A percentile compares a stretch with the other conserved stretches of the same genome.
These are phyloP conservation scores for Lentinus polychrous DNA, from an alignment of 1,284 basidiomycete species.

Conservation along the genomic window DNA sequence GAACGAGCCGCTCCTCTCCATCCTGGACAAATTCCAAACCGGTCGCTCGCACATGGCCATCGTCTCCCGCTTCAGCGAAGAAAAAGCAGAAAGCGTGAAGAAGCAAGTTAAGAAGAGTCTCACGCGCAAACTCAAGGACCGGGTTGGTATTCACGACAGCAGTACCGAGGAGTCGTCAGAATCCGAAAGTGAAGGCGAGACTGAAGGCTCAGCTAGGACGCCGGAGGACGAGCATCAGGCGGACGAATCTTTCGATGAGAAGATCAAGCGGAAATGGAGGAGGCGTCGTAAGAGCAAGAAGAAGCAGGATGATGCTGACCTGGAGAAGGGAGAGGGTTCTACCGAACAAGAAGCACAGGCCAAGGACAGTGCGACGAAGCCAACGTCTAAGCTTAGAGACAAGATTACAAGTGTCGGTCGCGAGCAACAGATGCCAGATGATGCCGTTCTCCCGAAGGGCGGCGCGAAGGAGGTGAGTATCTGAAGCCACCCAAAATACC, in stretches of 20 bases:
- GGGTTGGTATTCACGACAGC: conserved; percentile 59
- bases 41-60: conserved; percentile 92
- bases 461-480: conserved; percentile 52
- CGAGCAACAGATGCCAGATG: conserved; percentile 79
- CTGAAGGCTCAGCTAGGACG: conserved; percentile 17
- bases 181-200: conserved; percentile 23
- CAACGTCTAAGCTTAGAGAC: conserved; percentile 11
- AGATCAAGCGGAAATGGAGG: conserved; percentile 6
- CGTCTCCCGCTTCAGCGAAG: conserved; percentile 51
- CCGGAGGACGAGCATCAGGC: conserved; percentile 9
- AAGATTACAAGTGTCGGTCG: conserved; percentile 32
- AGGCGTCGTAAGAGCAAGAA: conserved; percentile 2
- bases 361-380: conserved; percentile 11
- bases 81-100: conserved; percentile 54
- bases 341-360: not conserved
- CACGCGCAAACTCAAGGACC: conserved; percentile 57
- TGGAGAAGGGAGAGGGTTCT: conserved; percentile 1
- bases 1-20: conserved; percentile 81
- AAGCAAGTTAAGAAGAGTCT: conserved; percentile 60
- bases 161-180: conserved; percentile 32
- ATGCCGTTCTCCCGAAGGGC: conserved; percentile 66
- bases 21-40: conserved; percentile 87
- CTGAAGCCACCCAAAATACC: not conserved
- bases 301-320: conserved; percentile 6
- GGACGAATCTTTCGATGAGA: conserved; percentile 16